Conservation (phyloP, 2,329 filamentous ascomycete genomes). For the Nothophaeocryptopus gaeumannii region DNA sequence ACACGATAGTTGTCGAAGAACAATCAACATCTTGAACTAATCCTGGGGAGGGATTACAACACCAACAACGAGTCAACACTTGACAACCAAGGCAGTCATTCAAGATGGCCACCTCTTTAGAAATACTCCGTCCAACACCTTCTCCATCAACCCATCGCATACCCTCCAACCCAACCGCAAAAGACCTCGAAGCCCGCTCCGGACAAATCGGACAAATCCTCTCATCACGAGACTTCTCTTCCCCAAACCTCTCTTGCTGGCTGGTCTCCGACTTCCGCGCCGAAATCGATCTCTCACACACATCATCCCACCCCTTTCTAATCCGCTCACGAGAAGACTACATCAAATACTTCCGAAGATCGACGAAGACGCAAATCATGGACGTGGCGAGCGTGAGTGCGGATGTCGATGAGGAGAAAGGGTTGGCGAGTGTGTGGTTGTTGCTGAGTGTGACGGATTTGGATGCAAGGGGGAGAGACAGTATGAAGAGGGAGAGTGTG, state of each 20-base stretch:
- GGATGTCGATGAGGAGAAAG: slow-evolving; percentile 13
- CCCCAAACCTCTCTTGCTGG: slow-evolving; percentile 4
- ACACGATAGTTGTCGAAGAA: too few species aligned
- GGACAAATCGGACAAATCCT: slow-evolving; percentile 7
- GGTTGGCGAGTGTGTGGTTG: slow-evolving; percentile 15
- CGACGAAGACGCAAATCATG: background rate
- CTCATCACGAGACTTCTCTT: background rate
- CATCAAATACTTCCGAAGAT: slow-evolving; percentile 6
- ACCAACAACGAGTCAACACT: too few species aligned
- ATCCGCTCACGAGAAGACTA: slow-evolving; percentile 2
- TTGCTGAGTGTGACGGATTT: slow-evolving; percentile 7
- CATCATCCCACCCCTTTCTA: background rate
- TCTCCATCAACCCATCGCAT: slow-evolving; percentile 2
- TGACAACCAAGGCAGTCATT: background rate
- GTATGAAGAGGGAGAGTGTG: slow-evolving; percentile 10
- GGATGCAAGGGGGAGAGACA: background rate
- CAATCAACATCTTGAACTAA: too few species aligned
- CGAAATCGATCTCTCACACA: slow-evolving; percentile 6
- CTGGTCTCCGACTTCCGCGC: slow-evolving; percentile 10
- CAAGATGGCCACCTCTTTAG: slow-evolving; percentile 17
- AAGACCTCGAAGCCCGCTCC: slow-evolving; percentile 6
- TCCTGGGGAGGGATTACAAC: too few species aligned
- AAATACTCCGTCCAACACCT: slow-evolving; percentile 16
- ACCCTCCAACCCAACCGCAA: background rate
- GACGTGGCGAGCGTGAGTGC: slow-evolving; percentile 12